Base-by-base conservation (phyloP, 2,329 filamentous ascomycete species). In the Alternaria viburni region DNA sequence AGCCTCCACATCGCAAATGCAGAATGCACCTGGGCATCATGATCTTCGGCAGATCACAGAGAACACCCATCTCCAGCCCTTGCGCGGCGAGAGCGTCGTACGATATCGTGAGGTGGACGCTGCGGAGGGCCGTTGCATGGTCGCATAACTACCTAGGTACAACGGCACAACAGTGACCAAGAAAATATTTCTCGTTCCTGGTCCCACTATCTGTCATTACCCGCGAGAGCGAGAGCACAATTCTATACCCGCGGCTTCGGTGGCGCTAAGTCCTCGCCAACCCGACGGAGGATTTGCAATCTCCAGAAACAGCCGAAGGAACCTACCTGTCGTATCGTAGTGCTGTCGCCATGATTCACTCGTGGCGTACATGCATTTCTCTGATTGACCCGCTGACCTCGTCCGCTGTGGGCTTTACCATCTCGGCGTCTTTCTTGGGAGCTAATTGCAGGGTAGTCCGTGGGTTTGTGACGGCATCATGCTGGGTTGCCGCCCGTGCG, bases 241-340 rank as follows among this genome's bases (percentile, higher is more conserved):
- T 32, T 47, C 21, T 30, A 59, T 54, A 44, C 60, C 54, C 45
- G 57, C 46, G 59, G 36, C 15, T 59, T 36, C 30, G 45, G 57
- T 60, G 45, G 58, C 55, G 58, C 56, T 57, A 56, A 55, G 41
- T 44, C 32, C 54, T 57, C 50, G 51, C 57, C 51, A 51, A 19
- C 19, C 43, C n/a, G 41, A n/a, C 21, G 36, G 21, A 57, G 56
- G 26, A 58, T 26, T 55, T 54, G 46, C 47, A 65, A 69, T 67
- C 56, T 67, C 66, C 64, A 65, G 57, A 36, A 54, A 26, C 46
- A 54, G 30, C 61, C 50, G 51, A 57, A 43, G 21, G 43, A 52
- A 15, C 49, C 45, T 58, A 57, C 49, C 54, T 65, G 66, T 51
- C 58, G 62, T 55, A 64, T 41, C 55, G 19, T 58, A 46, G 23